Evolutionary conservation across 23 red algal genomes (phyloP), one percentile per base, ranked within the genome.

Genomic region (Cyanidium caldarium): DNA sequence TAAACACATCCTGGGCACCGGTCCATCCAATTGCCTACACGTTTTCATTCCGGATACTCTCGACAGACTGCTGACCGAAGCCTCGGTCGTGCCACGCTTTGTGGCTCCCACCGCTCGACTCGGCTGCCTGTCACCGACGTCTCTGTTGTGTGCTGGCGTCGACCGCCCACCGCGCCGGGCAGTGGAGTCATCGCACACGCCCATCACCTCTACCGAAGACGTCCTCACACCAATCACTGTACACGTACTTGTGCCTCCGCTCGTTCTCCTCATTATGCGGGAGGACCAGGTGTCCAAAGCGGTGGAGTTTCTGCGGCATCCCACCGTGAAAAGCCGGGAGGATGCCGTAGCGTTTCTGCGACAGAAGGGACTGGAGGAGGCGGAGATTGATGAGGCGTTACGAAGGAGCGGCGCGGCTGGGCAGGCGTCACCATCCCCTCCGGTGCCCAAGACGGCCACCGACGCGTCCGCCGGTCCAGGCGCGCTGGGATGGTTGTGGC

Each of bases 311-410:
- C 51, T 61, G 51, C 51, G 21, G 7, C 7, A 61, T 28, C 10
- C 19, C 13, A 5, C 21, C 5, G 51, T 61, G 51, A 61, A 12
- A 28, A 28, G 31, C 23, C 13, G n/a, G 7, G 23, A 10, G 19
- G 10, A 61, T 16, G 51, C 51, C 7, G 42, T 46, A 13, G 40
- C 38, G 7, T 75, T 75, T 46, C 58, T 75, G 21, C 46, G 70
- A 34, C 28, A 15, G 39, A 75, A 75, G 42, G 70, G 70, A 0
- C 33, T 46, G 1, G 33, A 34, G 2, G 38, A 75, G 35, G 70
- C 38, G 35, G 70, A 75, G 40, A 42, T 75, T 38, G 58, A 10
- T 34, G 70, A 75, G 38, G 70, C 70, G 1, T 75, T 42, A 38
- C 40, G 39, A 75, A 42, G 70, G 35, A 28, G 35, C 10, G 70